Base-by-base conservation (phyloP, 768 basidiomycete species). In the Tulasnella sp. region DNA sequence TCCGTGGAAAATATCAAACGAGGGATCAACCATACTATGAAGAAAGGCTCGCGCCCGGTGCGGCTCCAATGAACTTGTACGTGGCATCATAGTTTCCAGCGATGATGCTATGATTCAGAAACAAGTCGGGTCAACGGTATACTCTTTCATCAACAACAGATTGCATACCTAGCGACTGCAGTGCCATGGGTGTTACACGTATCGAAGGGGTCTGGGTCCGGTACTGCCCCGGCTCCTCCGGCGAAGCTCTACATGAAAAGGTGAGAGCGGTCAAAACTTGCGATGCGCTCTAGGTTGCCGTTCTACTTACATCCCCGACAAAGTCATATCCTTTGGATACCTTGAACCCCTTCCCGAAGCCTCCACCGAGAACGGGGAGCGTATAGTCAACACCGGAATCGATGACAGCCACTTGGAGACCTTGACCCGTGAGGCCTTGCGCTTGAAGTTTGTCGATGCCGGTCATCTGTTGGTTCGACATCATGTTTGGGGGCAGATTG, bases 311-410 rank as follows among this genome's bases (percentile, higher is more conserved):
- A 30, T 62, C 61, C 13, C 61, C 58, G 21, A 62, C 61, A 32
- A 62, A 51, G 51, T 62, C 61, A 13, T 62, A 51, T 23, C 61
- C 61, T 17, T 32, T n/a, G 27, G 30, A 21, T 8, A 62, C 58
- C 27, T 62, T 62, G 61, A 49, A 59, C 30, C 61, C 61, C 19
- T 19, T 13, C n/a, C 61, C 61, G 29, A 61, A 62, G 17, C 58
- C 58, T 4, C 49, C 41, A n/a, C 61, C 61, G 23, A 62, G 38
- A 0, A 34, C 47, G 13, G 56, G 58, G 9, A 62, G 61, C 15
- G 19, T 62, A 30, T 62, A 62, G 42, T 62, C 61, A n/a, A 62
- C 58, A 32, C 60, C 60, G 1, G 60, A 45, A 49, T 62, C 61
- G 48, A 62, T 62, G 58, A 62, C 50, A 15, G 60, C 55, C 8